Base-by-base conservation (phyloP, 106 monocot species). In the Ottelia alismoides region DNA sequence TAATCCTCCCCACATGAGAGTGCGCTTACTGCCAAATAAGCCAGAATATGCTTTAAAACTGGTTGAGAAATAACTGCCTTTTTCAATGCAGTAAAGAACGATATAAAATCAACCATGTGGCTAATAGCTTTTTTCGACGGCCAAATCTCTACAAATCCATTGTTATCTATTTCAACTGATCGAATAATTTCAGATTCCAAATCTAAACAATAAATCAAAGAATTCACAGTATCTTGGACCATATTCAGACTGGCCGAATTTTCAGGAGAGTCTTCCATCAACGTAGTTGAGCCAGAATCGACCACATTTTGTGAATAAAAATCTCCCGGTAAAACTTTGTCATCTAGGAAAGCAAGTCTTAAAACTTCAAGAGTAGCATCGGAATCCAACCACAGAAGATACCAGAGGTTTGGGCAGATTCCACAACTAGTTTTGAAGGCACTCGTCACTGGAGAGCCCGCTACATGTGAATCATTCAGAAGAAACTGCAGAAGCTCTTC, bases 281-380 rank as follows among this genome's bases (percentile, higher is more conserved):
- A 52, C 51, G 30, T 21, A 30, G 62, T 32, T 17, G 22, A 20
- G 54, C 28, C 51, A 45, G 49, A 26, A 55, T 19, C 26, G 52
- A 16, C 26, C 22, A 22, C 6, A 68, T 65, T 30, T 56, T 52
- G 27, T 10, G 32, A 30, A 31, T 50, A 60, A 20, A 52, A 31
- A 30, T 68, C 65, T 49, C 47, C 45, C 31, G 23, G 43, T 66
- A 27, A 28, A 51, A 24, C 25, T 45, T 66, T 22, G 24, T 62
- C 65, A 47, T 66, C 63, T 51, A 52, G 7, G 61, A 98, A 85
- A 53, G 89, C 85, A 81, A 64, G 72, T 67, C 56, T 75, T 20
- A 98, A 30, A 54, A 82, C 90, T 63, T 98, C 85, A 56, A 98
- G 70, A 63, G 98, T 72, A 51, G 89, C 81, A 67, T 85, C 96